Conservation (phyloP, 192 early-diverging fungal species). For the Dissophora globulifera region DNA sequence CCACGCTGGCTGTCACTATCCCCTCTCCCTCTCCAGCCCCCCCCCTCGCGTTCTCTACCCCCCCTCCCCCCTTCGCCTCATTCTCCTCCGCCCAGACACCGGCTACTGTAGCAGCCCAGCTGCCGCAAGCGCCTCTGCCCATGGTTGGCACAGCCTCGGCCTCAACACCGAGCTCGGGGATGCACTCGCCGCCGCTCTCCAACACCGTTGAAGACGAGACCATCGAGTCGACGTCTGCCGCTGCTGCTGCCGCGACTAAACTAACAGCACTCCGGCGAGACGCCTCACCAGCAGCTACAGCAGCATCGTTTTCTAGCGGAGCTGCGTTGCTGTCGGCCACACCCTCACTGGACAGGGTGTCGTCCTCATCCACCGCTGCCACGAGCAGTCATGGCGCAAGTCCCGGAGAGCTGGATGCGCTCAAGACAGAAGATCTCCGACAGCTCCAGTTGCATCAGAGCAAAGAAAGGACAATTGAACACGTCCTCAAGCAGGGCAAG, state of each 20-base stretch:
- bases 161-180: constrained; percentile 32
- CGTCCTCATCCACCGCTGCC: no score
- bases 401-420: not conserved
- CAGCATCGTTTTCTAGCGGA: not conserved
- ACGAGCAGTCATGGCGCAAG: constrained; percentile 7
- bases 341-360: not conserved
- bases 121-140: not conserved
- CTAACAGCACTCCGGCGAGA: not conserved
- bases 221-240: constrained; percentile 7
- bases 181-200: constrained; percentile 45
- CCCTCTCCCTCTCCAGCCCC: not conserved
- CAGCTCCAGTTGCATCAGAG: not conserved
- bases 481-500: constrained; percentile 28
- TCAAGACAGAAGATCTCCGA: not conserved
- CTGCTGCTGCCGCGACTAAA: not conserved
- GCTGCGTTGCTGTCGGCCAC: not conserved
- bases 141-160: not conserved
- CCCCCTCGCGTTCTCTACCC: not conserved
- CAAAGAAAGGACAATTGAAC: constrained; percentile 34
- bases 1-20: constrained; percentile 14
- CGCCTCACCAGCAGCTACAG: not conserved
- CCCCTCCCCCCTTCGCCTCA: not conserved
- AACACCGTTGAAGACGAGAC: constrained; percentile 20
- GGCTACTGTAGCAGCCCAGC: not conserved
- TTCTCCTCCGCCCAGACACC: not conserved